A percentile compares a stretch with the other conserved stretches of the same genome.
These are phyloP conservation scores for Stevia rebaudiana DNA, from an alignment of 140 eudicot genomes.

Conservation along the genomic window DNA sequence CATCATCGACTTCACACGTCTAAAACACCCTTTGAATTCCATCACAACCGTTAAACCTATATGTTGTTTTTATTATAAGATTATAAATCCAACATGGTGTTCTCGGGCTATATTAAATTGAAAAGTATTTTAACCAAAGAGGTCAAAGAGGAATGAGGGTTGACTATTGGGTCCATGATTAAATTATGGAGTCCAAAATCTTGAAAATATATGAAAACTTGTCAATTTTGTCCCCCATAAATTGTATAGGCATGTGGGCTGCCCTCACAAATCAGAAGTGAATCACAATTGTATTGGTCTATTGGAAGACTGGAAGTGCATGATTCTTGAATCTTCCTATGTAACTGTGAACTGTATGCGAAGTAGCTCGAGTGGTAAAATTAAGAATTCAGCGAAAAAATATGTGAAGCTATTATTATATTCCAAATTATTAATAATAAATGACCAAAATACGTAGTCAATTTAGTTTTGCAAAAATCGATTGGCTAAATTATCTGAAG, in stretches of 20 bases:
- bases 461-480: neutral
- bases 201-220: neutral
- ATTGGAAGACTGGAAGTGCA: neutral
- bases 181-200: neutral
- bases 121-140: neutral
- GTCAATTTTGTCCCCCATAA: neutral
- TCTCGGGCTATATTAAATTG: neutral
- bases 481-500: too few relatives aligned
- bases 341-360: too few relatives aligned
- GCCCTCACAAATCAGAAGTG: too few relatives aligned
- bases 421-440: too few relatives aligned
- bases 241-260: neutral
- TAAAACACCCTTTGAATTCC: neutral
- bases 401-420: too few relatives aligned
- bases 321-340: neutral
- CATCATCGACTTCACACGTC: neutral
- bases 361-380: too few relatives aligned
- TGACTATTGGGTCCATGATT: neutral
- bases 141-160: neutral
- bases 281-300: neutral
- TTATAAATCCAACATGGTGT: slow-evolving; percentile 10
- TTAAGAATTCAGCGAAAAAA: too few relatives aligned
- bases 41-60: neutral
- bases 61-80: neutral
- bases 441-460: too few relatives aligned